A percentile compares a stretch with the other conserved stretches of the same genome.
Evolutionary conservation across 2,329 filamentous ascomycete species (phyloP).

Genomic region (Aotearoamyces nothofagi): DNA sequence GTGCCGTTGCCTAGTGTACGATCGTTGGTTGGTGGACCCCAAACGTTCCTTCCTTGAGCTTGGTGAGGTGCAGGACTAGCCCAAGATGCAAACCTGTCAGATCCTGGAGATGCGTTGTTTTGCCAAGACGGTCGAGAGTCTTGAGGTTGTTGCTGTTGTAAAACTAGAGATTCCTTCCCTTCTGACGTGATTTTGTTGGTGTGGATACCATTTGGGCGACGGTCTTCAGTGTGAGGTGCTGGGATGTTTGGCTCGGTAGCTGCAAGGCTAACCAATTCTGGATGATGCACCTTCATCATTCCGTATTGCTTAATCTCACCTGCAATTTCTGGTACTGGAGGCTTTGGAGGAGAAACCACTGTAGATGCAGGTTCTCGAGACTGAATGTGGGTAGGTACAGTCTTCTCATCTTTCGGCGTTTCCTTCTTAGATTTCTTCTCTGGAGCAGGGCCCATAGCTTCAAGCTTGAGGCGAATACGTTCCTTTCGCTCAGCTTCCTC

Average conservation of each 20-base stretch:
- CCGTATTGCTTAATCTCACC: slow-evolving; percentile 27
- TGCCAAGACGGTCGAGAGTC: slow-evolving; percentile 16
- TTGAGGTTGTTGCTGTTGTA: slow-evolving; percentile 8
- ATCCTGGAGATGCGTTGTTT: slow-evolving; percentile 14
- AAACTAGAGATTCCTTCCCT: not conserved
- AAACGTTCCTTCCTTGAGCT: slow-evolving; percentile 44
- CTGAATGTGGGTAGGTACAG: slow-evolving; percentile 20
- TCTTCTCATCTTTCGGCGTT: slow-evolving; percentile 29
- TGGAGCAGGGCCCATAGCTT: slow-evolving; percentile 49
- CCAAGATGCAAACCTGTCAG: slow-evolving; percentile 37
- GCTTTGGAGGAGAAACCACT: slow-evolving; percentile 3
- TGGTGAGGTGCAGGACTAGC: slow-evolving; percentile 19
- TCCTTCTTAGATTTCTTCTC: slow-evolving; percentile 43
- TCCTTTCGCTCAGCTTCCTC: slow-evolving; percentile 59
- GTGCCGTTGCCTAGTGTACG: slow-evolving; percentile 65
- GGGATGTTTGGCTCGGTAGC: not conserved
- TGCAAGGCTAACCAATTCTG: slow-evolving; percentile 12
- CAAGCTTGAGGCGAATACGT: slow-evolving; percentile 57
- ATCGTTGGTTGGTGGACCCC: slow-evolving; percentile 59
- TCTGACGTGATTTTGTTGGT: not conserved
- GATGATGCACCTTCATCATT: slow-evolving; percentile 28
- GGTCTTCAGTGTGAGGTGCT: not conserved
- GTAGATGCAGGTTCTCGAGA: slow-evolving; percentile 10
- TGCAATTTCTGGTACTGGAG: slow-evolving; percentile 5
- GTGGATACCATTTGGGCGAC: not conserved